These are phyloP conservation scores for Anastatica hierochuntica DNA, from an alignment of 345 rosid genomes.

Conservation along the genomic window DNA sequence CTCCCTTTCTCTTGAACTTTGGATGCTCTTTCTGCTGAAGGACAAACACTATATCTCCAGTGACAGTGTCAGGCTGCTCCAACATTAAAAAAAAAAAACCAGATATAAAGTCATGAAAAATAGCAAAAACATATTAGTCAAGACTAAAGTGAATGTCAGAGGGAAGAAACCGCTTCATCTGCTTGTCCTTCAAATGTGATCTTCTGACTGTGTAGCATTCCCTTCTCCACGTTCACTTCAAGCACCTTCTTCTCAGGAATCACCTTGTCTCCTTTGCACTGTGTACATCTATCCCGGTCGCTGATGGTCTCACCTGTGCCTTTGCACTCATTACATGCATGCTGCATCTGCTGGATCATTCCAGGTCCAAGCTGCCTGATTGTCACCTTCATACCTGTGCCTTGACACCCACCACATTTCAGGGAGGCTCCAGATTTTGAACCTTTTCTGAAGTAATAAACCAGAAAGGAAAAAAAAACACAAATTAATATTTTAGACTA, in stretches of 20 bases:
- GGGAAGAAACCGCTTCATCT: conserved; percentile 50
- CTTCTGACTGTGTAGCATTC: conserved; percentile 63
- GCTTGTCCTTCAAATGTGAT: conserved; percentile 70
- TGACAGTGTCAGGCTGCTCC: conserved; percentile 58
- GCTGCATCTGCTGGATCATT: conserved; percentile 13
- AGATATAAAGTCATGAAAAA: no score
- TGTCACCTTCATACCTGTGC: conserved; percentile 67
- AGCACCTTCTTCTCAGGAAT: conserved; percentile 59
- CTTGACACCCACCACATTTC: conserved; percentile 66
- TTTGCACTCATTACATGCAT: conserved; percentile 45
- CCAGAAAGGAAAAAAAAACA: no score
- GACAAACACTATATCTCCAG: conserved; percentile 67
- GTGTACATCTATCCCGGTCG: conserved; percentile 62
- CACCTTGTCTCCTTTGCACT: conserved; percentile 69
- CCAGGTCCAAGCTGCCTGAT: conserved; percentile 58
- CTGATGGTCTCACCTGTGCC: conserved; percentile 66
- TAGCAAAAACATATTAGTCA: not conserved
- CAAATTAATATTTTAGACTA: no score
- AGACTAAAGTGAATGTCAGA: no score
- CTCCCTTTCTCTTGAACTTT: no score
- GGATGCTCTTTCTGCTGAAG: conserved; percentile 63
- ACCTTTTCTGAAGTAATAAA: conserved; percentile 42
- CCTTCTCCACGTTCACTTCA: conserved; percentile 64
- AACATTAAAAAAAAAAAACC: not conserved
- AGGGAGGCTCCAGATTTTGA: conserved; percentile 65